phyloP scores from a whole-genome alignment of 371 early-diverging fungal species.

The Rhizopus sp. region DNA sequence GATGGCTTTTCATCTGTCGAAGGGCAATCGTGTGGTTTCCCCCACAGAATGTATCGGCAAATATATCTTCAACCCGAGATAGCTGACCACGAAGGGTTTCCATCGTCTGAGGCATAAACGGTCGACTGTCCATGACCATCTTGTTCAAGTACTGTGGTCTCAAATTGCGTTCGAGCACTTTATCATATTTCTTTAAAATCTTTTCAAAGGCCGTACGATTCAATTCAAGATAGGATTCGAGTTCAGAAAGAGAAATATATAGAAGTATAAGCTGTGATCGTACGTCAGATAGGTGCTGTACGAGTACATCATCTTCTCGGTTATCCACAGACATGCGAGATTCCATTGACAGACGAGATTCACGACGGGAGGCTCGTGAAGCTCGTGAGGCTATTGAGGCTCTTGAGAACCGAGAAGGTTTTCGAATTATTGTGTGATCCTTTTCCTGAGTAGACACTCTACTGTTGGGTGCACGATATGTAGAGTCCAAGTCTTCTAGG shows the following conservation, averaged over 20 bases:
- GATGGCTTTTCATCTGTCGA: constrained; percentile 64
- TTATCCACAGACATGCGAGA: constrained; percentile 28
- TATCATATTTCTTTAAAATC: constrained; percentile 97
- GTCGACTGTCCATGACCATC: constrained; percentile 59
- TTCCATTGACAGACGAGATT: constrained; percentile 22
- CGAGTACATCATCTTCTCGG: constrained; percentile 23
- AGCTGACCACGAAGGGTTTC: constrained; percentile 51
- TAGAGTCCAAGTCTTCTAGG: constrained; percentile 23
- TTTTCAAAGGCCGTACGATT: constrained; percentile 95
- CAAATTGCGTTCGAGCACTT: constrained; percentile 64
- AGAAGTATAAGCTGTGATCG: constrained; percentile 59
- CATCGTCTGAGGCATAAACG: constrained; percentile 61
- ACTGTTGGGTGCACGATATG: constrained; percentile 8
- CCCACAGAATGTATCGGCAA: constrained; percentile 65
- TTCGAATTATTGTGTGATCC: constrained; percentile 1
- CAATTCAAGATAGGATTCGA: constrained; percentile 86
- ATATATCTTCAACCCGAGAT: constrained; percentile 59
- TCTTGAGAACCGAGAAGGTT: neutral
- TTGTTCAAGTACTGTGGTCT: constrained; percentile 57
- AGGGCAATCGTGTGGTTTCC: constrained; percentile 57
- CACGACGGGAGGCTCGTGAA: constrained; percentile 13
- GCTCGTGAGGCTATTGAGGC: constrained; percentile 7
- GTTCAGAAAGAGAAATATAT: constrained; percentile 79
- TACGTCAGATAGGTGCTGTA: constrained; percentile 26
- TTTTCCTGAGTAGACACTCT: neutral